Evolutionary conservation across 2,329 filamentous ascomycete species (phyloP), one percentile per base, ranked within the genome.

Genomic region (Plenodomus biglobosus): DNA sequence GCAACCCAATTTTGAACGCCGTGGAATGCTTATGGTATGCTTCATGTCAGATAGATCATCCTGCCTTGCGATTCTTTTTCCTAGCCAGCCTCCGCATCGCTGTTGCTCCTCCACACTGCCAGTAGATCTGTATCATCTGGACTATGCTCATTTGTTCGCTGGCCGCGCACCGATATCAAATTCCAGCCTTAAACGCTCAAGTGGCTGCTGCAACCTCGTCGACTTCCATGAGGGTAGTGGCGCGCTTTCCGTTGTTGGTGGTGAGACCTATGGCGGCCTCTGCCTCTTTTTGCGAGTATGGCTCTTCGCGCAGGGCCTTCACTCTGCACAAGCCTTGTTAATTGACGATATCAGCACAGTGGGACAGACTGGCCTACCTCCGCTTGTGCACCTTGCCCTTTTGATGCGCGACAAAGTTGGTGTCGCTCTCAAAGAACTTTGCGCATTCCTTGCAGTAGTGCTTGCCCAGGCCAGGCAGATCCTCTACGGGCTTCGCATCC

Each of bases 361-460:
- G 15, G 8, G 22, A 34, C 6, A 24, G 17, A 10, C 2, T 1
- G 10, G 41, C 65, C 72, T 56, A 90, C 89, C 88, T 87, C 78
- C 91, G 84, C 82, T 92, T 96, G 75, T 99, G 94, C 56, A 89
- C 90, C 76, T 96, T 99, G 62, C 90, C 90, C 72, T 87, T 90
- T 48, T 80, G 79, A 74, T 99, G 94, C 21, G 83, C 79, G 30
- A 80, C 78, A 48, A 95, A 77, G 61, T 89, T 95, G 62, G 81
- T 73, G 58, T 94, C 88, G 41, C 85, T 87, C 72, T 97, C 92
- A 71, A 95, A 97, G 87, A 90, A 97, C 76, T 95, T 97, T 55
- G 94, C 87, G 73, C 94, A 99, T 73, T 96, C 88, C 15, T 87
- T 79, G 73, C 94, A 99, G 74, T 96, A 97, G 70, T 86, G 86